Base-by-base conservation (phyloP, 1,284 basidiomycete genomes). In the Schizophyllum commune region DNA sequence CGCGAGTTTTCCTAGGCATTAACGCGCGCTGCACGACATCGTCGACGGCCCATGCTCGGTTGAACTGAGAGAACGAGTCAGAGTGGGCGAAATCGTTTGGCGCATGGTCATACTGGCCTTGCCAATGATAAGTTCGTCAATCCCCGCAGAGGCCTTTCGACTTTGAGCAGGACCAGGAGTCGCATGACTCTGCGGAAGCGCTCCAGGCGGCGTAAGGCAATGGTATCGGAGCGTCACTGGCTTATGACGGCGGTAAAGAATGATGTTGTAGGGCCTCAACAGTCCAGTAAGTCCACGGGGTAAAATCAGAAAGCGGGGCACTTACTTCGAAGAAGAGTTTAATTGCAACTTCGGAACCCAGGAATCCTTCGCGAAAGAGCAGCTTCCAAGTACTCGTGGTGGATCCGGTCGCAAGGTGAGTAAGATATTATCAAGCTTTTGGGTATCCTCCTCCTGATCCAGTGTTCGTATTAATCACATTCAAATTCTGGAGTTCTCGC, bases 161-260 rank as follows among this genome's bases (percentile, higher is more conserved):
- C 3, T 47, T 47, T 47, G 39, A 11, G 39, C 27, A 27, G 27
- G 27, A 27, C 27, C 27, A 27, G 27, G 27, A 27, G 27, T 5
- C 2, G 5, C 3, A 27, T 27, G 27, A 27, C 27, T 27, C 65
- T 7, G 74, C 72, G 58, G 75, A 75, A 56, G 77, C 74, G 53
- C 73, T 70, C 20, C 39, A 3, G 39, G 39, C 17, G 39, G 39
- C 39, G 39, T 47, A 17, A 47, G 39, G 39, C 39, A 47, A 47
- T 47, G 39, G 9, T 47, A 47, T 27, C 56, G 27, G 32, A 53
- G 22, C 20, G 56, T 56, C 21, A 13, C 53, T 32, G 27, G 55
- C 17, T 13, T 32, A 15, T 33, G 39, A 19, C 34, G 56, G 32
- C 9, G 39, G 53, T 39, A 56, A 55, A 11, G 27, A 19, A 51